Evolutionary conservation across 2,329 filamentous ascomycete genomes (phyloP), one percentile per base, ranked within the genome.

Genomic region (Neopestalotiopsis clavispora): DNA sequence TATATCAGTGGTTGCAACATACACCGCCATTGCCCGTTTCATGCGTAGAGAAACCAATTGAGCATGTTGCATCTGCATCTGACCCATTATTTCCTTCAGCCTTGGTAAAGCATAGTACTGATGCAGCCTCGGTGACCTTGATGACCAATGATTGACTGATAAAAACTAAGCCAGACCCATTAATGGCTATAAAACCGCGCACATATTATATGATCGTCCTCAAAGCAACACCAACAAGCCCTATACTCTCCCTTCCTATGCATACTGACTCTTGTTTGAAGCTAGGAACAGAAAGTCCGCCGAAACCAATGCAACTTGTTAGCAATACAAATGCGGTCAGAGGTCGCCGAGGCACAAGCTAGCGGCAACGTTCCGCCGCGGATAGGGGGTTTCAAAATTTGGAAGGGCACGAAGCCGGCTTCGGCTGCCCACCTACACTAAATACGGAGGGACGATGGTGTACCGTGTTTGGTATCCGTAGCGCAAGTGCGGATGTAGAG

Each of bases 301-400:
- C 45, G 45, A 52, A 52, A 52, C 45, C 45, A 52, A 52, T 52
- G 45, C 45, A 52, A 52, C 45, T 17, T 52, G 17, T 52, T 52
- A 52, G 45, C 45, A 52, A 52, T 52, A 52, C 45, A 52, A 7
- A 52, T 52, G 45, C 45, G 45, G 45, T 52, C 45, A 52, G 45
- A 52, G n/a, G 45, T 52, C 45, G 23, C 45, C 45, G 45, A 52
- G 45, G 45, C 45, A 38, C 34, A 17, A 52, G 14, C 20, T 52
- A 52, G 45, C 45, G 45, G 45, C 45, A 52, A 52, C 17, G 45
- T 52, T 52, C 45, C 45, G 45, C 45, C 45, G 45, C 45, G 45
- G 45, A 52, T 52, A 52, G 45, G 45, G 45, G 45, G 45, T 52
- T 52, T 52, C 45, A 52, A 52, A 52, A 52, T 52, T 52, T 52